phyloP scores from a whole-genome alignment of 2,329 filamentous ascomycete species.

The Cytospora schulzeri region DNA sequence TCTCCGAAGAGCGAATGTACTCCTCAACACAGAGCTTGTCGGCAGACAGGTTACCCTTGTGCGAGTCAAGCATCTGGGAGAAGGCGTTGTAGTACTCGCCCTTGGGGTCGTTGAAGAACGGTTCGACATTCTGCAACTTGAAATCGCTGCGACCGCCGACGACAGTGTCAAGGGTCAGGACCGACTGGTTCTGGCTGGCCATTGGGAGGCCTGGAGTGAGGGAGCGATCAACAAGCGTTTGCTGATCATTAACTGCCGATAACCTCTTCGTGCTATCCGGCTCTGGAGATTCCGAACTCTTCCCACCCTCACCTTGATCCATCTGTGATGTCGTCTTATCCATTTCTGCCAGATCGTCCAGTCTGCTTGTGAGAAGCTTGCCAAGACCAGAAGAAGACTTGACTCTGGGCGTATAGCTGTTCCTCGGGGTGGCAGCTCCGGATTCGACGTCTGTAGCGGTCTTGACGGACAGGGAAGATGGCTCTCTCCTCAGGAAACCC shows the following conservation, averaged over 20 bases:
- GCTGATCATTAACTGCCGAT: conserved; percentile 21
- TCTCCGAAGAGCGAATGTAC: conserved; percentile 65
- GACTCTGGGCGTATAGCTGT: background rate
- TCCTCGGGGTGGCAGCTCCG: conserved; percentile 8
- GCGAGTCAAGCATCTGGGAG: conserved; percentile 55
- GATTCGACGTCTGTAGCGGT: conserved; percentile 15
- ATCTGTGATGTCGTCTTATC: conserved; percentile 15
- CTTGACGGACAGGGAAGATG: conserved; percentile 6
- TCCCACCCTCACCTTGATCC: conserved; percentile 32
- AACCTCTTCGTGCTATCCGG: conserved; percentile 28
- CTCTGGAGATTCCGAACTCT: conserved; percentile 27
- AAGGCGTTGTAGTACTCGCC: conserved; percentile 63
- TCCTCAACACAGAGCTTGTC: conserved; percentile 65
- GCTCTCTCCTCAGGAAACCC: background rate
- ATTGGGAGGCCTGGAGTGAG: conserved; percentile 7
- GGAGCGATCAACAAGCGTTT: conserved; percentile 3
- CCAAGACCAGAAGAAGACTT: conserved; percentile 15
- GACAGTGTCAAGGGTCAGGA: conserved; percentile 57
- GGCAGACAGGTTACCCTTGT: conserved; percentile 59
- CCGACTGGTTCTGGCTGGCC: conserved; percentile 29
- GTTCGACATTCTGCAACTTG: conserved; percentile 66
- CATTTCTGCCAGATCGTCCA: conserved; percentile 18
- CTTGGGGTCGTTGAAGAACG: conserved; percentile 66
- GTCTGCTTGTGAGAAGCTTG: conserved; percentile 17
- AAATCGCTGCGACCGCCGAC: conserved; percentile 64